Evolutionary conservation across 129 eudicot genomes (phyloP).

Genomic region (Tagetes erecta): DNA sequence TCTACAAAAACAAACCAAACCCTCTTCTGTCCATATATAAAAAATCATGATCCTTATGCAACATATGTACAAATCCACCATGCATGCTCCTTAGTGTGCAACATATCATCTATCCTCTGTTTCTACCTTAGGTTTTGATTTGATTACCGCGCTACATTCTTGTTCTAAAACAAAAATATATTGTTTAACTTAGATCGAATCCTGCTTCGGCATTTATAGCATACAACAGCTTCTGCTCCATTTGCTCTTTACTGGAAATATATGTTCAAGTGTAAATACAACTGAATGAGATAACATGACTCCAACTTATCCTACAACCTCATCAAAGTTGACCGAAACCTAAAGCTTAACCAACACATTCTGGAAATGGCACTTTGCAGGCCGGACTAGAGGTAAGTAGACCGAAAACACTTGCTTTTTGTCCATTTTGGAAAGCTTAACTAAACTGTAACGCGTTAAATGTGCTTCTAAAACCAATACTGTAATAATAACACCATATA

Average conservation of each 20-base stretch:
- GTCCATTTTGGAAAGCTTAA: not conserved
- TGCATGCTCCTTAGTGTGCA: not conserved
- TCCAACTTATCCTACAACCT: not conserved
- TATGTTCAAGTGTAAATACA: not conserved
- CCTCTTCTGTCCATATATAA: constrained; percentile 24
- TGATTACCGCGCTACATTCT: constrained; percentile 9
- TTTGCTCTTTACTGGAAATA: constrained; percentile 73
- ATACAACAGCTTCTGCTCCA: constrained; percentile 91
- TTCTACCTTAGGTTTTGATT: constrained; percentile 16
- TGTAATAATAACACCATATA: not conserved
- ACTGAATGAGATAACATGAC: not conserved
- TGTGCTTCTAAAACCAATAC: not conserved
- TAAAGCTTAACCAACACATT: not conserved
- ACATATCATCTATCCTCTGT: constrained; percentile 29
- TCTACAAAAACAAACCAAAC: constrained; percentile 29
- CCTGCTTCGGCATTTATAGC: constrained; percentile 97
- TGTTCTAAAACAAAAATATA: constrained; percentile 15
- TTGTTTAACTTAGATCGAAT: constrained; percentile 81
- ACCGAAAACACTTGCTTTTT: not conserved
- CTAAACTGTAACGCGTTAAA: not conserved
- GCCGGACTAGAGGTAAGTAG: not conserved
- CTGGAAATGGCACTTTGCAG: not conserved
- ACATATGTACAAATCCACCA: constrained; percentile 34
- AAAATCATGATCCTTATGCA: constrained; percentile 2
- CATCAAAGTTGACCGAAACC: too few relatives aligned